Evolutionary conservation across 345 rosid genomes (phyloP), one percentile per base, ranked within the genome.

Genomic region (Pugionium dolabratum): DNA sequence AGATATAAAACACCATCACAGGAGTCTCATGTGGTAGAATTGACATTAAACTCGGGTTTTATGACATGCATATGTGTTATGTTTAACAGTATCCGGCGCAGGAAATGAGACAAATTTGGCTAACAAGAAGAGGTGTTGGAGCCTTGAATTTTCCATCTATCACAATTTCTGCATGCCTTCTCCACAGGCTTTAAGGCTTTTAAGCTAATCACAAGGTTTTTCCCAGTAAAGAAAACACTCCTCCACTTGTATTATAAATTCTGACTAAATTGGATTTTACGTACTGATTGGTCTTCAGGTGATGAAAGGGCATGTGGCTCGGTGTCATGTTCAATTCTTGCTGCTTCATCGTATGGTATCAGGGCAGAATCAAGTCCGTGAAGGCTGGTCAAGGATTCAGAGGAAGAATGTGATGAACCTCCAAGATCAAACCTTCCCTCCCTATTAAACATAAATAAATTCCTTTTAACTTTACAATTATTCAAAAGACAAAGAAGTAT

Each of bases 311-410:
- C 32, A 47, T 48, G 33, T 41, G 70, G 2, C 54, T 50, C 71
- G 27, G 48, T 61, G 50, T 47, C 33, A 54, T 6, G 9, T 18
- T 47, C 64, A 46, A 47, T 47, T 37, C 41, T 32, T 48, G 37
- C 46, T 45, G 29, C 40, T 9, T 37, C 69, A 63, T 50, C 64
- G 43, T 26, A 46, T n/a, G 72, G 68, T 46, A 73, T 6, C 64
- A 66, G n/a, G 53, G 68, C 72, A 60, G 68, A 46, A 45, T 31
- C 67, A 61, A 67, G 46, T 39, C 7, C 51, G 26, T 48, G 75
- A 32, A 71, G 45, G 72, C 72, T 59, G 72, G 33, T 62, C 27
- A 51, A 47, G 55, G 69, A 47, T 67, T 61, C 73, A 40, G 73
- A 48, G 10, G 55, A 55, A 6, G 70, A 27, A 53, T 55, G 29